Evolutionary conservation across 1,284 basidiomycete genomes (phyloP).

Genomic region (Ustilago hordei): DNA sequence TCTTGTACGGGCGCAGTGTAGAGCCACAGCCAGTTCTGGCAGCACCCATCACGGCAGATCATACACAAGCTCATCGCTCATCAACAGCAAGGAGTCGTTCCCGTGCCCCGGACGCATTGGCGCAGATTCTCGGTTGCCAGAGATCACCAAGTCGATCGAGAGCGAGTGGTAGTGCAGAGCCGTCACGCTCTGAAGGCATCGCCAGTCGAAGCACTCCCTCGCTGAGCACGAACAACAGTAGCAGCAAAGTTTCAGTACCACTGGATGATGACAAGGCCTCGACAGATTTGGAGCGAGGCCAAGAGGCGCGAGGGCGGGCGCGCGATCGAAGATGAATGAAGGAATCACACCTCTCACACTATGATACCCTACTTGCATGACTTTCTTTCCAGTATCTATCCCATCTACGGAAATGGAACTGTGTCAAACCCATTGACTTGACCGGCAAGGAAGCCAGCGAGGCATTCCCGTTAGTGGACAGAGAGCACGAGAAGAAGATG

Average conservation of each 20-base stretch:
- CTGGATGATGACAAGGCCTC: constrained; percentile 11
- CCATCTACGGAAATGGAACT: background rate
- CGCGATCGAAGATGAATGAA: constrained; percentile 25
- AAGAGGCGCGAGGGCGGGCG: constrained; percentile 31
- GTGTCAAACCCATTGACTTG: background rate
- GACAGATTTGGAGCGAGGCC: constrained; percentile 20
- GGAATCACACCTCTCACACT: constrained; percentile 7
- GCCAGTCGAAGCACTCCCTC: constrained; percentile 8
- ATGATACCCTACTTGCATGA: constrained; percentile 5
- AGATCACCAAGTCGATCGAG: constrained; percentile 43
- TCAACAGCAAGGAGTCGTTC: constrained; percentile 47
- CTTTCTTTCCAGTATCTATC: background rate
- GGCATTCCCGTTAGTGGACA: too few species aligned
- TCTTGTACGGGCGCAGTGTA: constrained; percentile 40
- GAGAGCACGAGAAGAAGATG: too few species aligned
- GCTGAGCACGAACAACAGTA: background rate
- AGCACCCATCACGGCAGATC: constrained; percentile 22
- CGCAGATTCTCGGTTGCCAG: constrained; percentile 45
- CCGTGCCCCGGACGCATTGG: constrained; percentile 52
- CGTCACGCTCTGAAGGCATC: constrained; percentile 1
- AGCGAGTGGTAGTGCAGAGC: constrained; percentile 4
- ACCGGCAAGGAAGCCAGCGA: background rate
- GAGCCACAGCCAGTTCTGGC: constrained; percentile 23
- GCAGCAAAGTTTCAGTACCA: background rate
- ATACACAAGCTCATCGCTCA: constrained; percentile 38